Conservation (phyloP, 169 alveolate genomes). For the Eimeria maxima region DNA sequence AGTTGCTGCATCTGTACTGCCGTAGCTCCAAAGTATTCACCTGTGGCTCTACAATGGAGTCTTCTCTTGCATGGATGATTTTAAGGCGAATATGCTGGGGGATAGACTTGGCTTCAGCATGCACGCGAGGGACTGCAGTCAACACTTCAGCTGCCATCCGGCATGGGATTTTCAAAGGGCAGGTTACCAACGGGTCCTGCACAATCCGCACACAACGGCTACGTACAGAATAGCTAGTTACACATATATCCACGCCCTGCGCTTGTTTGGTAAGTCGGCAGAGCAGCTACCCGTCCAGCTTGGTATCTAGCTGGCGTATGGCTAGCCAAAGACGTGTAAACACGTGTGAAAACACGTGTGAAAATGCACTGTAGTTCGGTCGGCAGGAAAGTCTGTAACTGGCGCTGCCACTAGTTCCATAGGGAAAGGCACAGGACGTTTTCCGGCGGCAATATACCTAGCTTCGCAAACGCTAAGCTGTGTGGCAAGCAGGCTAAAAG, state of each 20-base stretch:
- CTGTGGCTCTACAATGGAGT: constrained; percentile 50
- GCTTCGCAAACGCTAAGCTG: neutral
- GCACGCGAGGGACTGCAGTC: constrained; percentile 62
- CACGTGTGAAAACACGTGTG: too few species aligned
- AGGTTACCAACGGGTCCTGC: constrained; percentile 77
- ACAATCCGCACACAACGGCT: neutral
- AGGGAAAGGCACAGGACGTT: neutral
- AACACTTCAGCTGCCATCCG: constrained; percentile 67
- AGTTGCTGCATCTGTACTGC: neutral
- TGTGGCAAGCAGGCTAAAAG: neutral
- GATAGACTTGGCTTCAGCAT: constrained; percentile 57
- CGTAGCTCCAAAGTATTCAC: neutral
- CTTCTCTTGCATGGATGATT: constrained; percentile 61
- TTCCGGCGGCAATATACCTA: neutral
- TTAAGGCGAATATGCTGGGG: constrained; percentile 21
- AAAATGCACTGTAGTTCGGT: neutral
- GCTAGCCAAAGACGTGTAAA: neutral
- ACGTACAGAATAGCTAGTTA: neutral
- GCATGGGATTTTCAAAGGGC: constrained; percentile 72
- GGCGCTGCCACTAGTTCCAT: neutral
- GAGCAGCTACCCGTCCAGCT: neutral
- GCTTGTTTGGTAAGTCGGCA: too few species aligned
- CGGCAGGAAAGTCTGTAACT: neutral
- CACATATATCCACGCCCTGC: too few species aligned
- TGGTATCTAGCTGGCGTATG: neutral